Percentiles rank a stretch among this genome's conserved stretches.
Conservation (phyloP, 2,329 filamentous ascomycete genomes). For the Fusarium coicis region DNA sequence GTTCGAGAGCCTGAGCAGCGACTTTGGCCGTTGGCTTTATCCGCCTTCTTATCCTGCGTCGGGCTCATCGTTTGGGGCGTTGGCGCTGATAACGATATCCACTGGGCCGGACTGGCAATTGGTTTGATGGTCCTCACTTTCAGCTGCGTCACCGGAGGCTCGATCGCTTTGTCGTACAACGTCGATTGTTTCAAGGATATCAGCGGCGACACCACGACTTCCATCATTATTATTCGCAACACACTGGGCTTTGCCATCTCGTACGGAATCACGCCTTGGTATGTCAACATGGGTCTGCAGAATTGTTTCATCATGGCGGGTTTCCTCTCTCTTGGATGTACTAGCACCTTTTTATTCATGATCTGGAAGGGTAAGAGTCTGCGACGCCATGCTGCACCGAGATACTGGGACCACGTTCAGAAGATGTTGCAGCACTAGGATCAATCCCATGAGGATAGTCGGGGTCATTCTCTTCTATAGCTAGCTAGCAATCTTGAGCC, state of each 20-base stretch:
- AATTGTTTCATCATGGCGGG: not conserved
- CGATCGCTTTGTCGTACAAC: not conserved
- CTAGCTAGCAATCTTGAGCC: not conserved
- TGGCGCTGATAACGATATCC: not conserved
- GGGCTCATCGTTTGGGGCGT: not conserved
- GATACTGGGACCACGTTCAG: not conserved
- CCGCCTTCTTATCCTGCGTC: not conserved
- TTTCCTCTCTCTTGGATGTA: not conserved
- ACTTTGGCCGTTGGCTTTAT: not conserved
- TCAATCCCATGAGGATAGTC: too few species aligned
- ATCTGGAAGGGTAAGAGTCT: not conserved
- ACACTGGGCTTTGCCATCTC: not conserved
- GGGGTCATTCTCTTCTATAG: not conserved
- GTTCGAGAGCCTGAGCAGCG: not conserved
- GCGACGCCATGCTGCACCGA: not conserved
- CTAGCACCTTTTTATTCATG: not conserved
- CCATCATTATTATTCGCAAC: not conserved
- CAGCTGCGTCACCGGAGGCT: not conserved
- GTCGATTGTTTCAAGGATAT: conserved; percentile 7
- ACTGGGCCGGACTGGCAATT: not conserved
- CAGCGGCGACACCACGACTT: not conserved
- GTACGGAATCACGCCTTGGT: not conserved
- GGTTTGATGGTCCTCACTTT: not conserved
- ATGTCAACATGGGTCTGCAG: not conserved
- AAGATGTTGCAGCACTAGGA: not conserved